These are phyloP conservation scores for Excoecaria cochinchinensis DNA, from an alignment of 345 rosid species.

Conservation along the genomic window DNA sequence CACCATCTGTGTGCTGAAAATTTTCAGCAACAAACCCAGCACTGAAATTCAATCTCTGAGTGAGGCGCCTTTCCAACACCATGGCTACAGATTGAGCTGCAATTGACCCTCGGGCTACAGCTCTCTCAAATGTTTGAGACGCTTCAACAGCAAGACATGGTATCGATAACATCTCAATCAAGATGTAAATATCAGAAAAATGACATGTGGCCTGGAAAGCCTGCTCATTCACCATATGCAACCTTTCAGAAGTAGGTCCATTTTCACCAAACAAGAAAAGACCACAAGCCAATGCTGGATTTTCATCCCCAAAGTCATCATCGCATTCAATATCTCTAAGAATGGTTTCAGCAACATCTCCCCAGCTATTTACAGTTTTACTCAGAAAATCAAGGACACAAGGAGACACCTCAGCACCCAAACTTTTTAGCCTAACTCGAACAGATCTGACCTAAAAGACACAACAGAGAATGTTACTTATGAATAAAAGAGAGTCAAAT, in stretches of 20 bases:
- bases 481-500: background rate
- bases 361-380: constrained; percentile 86
- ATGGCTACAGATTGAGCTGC: constrained; percentile 68
- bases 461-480: constrained; percentile 16
- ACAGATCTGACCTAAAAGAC: constrained; percentile 71
- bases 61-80: constrained; percentile 81
- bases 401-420: constrained; percentile 81
- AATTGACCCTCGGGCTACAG: constrained; percentile 82
- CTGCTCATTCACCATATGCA: constrained; percentile 53
- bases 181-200: constrained; percentile 82
- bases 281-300: constrained; percentile 44
- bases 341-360: constrained; percentile 75
- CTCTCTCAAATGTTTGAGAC: constrained; percentile 88
- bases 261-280: constrained; percentile 68
- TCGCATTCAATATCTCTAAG: constrained; percentile 83
- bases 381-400: constrained; percentile 79
- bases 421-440: constrained; percentile 72
- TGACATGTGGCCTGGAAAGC: constrained; percentile 42
- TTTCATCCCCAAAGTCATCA: constrained; percentile 55
- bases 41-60: constrained; percentile 52
- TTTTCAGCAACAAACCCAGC: constrained; percentile 50
- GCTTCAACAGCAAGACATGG: constrained; percentile 87
- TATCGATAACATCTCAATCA: constrained; percentile 90
- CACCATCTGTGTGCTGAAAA: constrained; percentile 54
- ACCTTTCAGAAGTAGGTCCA: constrained; percentile 52